phyloP scores from a whole-genome alignment of 345 rosid species.

The Citrus hindsii region DNA sequence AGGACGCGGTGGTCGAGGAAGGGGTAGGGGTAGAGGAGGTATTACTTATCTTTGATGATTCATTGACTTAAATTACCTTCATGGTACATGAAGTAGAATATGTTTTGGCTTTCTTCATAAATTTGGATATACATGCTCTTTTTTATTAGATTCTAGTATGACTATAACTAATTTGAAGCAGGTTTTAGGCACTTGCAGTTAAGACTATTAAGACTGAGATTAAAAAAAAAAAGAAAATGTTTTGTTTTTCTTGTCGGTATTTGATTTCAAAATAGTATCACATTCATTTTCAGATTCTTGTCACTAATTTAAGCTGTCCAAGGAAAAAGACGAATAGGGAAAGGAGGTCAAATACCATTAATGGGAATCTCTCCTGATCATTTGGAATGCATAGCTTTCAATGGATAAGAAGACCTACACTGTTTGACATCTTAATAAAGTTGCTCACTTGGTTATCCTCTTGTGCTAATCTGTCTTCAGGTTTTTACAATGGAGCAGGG shows the following conservation, averaged over 20 bases:
- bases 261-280: background rate
- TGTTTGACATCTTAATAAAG: background rate
- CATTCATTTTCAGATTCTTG: background rate
- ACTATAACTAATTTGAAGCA: background rate
- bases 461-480: slow-evolving; percentile 14
- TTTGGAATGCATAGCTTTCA: background rate
- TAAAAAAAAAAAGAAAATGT: too few species aligned
- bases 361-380: background rate
- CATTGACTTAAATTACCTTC: background rate
- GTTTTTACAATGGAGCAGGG: slow-evolving; percentile 17
- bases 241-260: too few species aligned
- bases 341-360: background rate
- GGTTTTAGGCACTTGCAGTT: background rate
- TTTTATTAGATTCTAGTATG: background rate
- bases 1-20: slow-evolving; percentile 33
- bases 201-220: background rate
- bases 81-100: background rate
- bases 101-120: background rate
- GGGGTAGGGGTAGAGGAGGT: slow-evolving; percentile 39
- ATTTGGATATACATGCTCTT: too few species aligned
- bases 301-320: background rate
- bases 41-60: background rate
- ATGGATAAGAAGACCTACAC: background rate
- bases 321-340: background rate
- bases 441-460: slow-evolving; percentile 1